Percentiles rank a stretch among this genome's conserved stretches.
Conservation (phyloP, 805 yeast genomes). For the Saccharomycopsis sp. region DNA sequence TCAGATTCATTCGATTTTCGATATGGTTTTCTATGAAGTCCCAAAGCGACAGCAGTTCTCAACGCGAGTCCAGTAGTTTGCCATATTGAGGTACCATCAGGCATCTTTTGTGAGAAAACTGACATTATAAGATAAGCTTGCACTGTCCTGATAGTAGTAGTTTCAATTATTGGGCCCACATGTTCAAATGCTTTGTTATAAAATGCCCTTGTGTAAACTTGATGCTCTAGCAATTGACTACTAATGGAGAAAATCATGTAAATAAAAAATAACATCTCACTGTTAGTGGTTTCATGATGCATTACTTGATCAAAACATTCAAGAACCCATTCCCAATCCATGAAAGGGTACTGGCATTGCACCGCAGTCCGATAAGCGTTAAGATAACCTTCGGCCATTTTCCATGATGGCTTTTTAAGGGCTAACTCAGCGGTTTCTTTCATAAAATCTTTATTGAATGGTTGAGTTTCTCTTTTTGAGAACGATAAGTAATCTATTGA, state of each 20-base stretch:
- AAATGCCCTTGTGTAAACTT: conserved; percentile 26
- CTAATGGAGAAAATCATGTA: conserved; percentile 31
- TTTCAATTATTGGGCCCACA: conserved; percentile 24
- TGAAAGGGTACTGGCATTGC: conserved; percentile 32
- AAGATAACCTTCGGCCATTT: conserved; percentile 21
- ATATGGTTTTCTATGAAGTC: conserved; percentile 29
- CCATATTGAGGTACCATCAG: conserved; percentile 31
- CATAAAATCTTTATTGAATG: not conserved
- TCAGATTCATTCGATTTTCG: conserved; percentile 16
- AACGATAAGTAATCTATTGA: conserved; percentile 25
- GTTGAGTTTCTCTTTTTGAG: conserved; percentile 3
- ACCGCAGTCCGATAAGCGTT: conserved; percentile 27
- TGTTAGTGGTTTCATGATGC: conserved; percentile 20
- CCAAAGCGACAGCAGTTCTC: conserved; percentile 28
- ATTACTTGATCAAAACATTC: conserved; percentile 24
- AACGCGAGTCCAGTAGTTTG: conserved; percentile 29
- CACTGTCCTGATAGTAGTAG: conserved; percentile 26
- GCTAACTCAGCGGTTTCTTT: conserved; percentile 10
- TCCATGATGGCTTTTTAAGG: conserved; percentile 24
- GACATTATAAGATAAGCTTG: conserved; percentile 30
- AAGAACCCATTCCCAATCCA: conserved; percentile 27
- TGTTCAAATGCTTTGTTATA: conserved; percentile 29
- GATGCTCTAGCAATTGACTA: conserved; percentile 23
- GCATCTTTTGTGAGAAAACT: conserved; percentile 31
- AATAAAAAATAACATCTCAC: conserved; percentile 25